Base-by-base conservation (phyloP, 805 yeast species). In the Starmerella riodocensis region DNA sequence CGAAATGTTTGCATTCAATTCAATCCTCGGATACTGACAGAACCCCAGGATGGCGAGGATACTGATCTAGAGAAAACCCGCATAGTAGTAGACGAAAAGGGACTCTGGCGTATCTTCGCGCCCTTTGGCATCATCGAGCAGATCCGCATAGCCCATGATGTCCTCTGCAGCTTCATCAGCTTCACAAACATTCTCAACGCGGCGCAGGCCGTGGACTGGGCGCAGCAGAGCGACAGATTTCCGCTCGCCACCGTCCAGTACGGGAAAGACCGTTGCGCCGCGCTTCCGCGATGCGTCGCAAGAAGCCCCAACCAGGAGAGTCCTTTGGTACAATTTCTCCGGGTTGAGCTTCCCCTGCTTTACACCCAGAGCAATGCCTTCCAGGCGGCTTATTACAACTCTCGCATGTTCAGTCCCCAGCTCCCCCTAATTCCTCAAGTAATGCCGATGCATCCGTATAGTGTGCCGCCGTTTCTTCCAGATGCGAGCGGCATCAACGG, bases 201-300 rank as follows among this genome's bases (percentile, higher is more conserved):
- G 5, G 81, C 86, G 51, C 74, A 79, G 53, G 96, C 96, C 6
- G 78, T 88, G 48, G 94, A 86, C 55, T 91, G 93, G 34, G 80
- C 86, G 50, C 79, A 82, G 58, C 76, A 79, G 33, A 74, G 77
- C 53, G 69, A 69, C 4, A 80, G 73, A 25, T 62, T 63, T 42
- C 68, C 70, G 49, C 69, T 70, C 43, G 68, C 85, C 52, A 83
- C 83, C 59, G 79, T 88, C 50, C 84, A 85, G 57, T 86, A 81
- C 57, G 96, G 96, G 37, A 85, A 85, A 56, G 94, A 84, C 57
- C 71, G 98, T 54, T 88, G 97, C 60, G 97, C 96, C 23, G 84
- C 86, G 55, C 75, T 34, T 22, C 45, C 50, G 14, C 34, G 48
- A 9, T 30, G 25, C 34, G 8, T 40, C n/a, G 19, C 39, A 4